These are phyloP conservation scores for Cryphonectria naterciae DNA, from an alignment of 2,329 filamentous ascomycete genomes.

Conservation along the genomic window DNA sequence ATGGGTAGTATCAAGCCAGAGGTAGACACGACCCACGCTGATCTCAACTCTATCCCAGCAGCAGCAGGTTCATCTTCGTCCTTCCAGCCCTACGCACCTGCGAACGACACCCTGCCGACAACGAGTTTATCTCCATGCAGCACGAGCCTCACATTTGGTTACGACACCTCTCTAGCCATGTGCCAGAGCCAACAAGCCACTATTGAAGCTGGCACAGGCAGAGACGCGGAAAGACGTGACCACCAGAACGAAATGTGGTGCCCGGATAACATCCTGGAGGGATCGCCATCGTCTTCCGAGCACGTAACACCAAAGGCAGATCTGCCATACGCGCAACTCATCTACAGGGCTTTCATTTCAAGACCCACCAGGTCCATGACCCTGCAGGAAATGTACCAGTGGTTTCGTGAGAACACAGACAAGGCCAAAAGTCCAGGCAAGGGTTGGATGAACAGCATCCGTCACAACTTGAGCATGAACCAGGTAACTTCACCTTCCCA, in stretches of 20 bases:
- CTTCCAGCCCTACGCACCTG: background rate
- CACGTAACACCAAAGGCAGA: slow-evolving; percentile 41
- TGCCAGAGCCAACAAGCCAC: background rate
- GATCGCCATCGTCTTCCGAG: slow-evolving; percentile 16
- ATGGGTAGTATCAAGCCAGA: background rate
- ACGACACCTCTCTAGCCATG: background rate
- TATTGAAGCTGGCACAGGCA: background rate
- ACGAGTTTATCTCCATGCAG: slow-evolving; percentile 21
- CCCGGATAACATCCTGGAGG: slow-evolving; percentile 2
- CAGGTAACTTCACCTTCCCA: slow-evolving; percentile 57
- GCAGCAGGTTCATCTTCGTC: background rate
- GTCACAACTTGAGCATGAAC: slow-evolving; percentile 97
- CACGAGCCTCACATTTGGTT: slow-evolving; percentile 6
- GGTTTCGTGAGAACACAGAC: slow-evolving; percentile 81
- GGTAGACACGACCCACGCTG: background rate
- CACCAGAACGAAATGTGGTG: slow-evolving; percentile 1
- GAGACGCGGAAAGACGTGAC: background rate
- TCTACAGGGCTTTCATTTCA: slow-evolving; percentile 75
- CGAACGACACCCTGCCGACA: background rate
- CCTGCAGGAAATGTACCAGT: slow-evolving; percentile 85
- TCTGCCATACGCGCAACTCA: slow-evolving; percentile 80
- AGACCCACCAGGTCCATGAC: slow-evolving; percentile 71
- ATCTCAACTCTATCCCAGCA: background rate
- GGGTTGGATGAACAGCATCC: slow-evolving; percentile 95
- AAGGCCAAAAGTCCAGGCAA: slow-evolving; percentile 68